Conservation (phyloP, 768 basidiomycete species). For the Cantharellus anzutake region DNA sequence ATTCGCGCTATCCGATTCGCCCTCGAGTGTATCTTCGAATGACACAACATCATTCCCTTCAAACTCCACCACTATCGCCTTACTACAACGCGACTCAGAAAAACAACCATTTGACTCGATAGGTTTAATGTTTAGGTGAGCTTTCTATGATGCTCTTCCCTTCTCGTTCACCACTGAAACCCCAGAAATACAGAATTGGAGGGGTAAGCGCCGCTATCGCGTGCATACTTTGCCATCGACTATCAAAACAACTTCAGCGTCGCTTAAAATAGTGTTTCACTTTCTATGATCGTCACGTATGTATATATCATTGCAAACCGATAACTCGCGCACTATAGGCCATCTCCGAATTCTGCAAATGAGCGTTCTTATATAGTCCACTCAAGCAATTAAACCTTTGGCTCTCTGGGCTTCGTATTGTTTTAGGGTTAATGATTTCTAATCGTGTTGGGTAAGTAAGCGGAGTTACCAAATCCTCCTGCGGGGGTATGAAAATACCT, state of each 20-base stretch:
- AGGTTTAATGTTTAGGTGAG: conserved; percentile 9
- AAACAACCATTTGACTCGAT: conserved; percentile 7
- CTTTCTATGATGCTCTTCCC: neutral
- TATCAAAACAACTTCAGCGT: conserved; percentile 4
- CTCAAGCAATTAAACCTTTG: neutral
- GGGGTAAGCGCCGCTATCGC: conserved; percentile 7
- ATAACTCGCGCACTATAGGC: neutral
- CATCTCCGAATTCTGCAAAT: neutral
- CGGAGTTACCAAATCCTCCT: neutral
- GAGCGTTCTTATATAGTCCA: no score
- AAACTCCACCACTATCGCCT: conserved; percentile 1
- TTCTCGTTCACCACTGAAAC: conserved; percentile 1
- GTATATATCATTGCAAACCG: no score
- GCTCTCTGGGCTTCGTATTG: conserved; percentile 1
- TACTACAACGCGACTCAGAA: conserved; percentile 1
- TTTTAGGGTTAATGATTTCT: neutral
- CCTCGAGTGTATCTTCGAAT: conserved; percentile 4
- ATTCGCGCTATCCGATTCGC: conserved; percentile 68
- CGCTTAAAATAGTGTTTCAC: neutral
- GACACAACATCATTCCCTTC: neutral
- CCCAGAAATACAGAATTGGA: conserved; percentile 3
- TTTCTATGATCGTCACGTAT: neutral
- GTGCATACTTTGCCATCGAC: conserved; percentile 5
- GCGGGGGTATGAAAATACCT: conserved; percentile 26
- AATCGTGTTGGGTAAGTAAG: neutral